Base-by-base conservation (phyloP, 2,329 filamentous ascomycete genomes). In the Fusarium metavorans region DNA sequence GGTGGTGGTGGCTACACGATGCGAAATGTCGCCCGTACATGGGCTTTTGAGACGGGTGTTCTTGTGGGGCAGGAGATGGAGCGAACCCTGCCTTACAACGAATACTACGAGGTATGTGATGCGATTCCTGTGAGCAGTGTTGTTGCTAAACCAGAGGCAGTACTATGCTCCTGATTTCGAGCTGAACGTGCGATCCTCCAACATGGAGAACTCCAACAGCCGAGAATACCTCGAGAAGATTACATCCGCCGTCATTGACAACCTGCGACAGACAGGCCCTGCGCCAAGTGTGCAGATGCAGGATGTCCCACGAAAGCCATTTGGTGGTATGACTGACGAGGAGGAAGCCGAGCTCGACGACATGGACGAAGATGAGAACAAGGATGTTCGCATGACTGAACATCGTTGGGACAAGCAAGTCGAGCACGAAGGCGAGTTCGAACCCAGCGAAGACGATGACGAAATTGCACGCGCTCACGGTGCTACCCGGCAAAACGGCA, bases 1-100 rank as follows among this genome's bases (percentile, higher is more conserved):
- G 97, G 97, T 35, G 97, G 97, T 18, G 97, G 97, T 73, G 97
- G 97, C 57, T 99, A 99, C 84, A 99, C 97, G 1, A 97, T 97
- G 83, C 93, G 97, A 73, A 99, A 99, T 76, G 97, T 99, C 13
- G 96, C 97, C 20, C 93, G 97, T 59, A 97, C 96, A 6, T 99
- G 97, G 97, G 95, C 95, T 8, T 97, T 96, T 82, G 97, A 99
- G 84, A 99, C 97, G 2, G 96, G 96, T 75, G 89, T 95, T 68
- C 88, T 98, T 10, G 94, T 98, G 23, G 94, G 94, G 32, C 91
- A 95, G 70, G 89, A 94, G 34, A 94, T 98, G 89, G 89, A 91
- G 13, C 89, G 93, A 6, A 92, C 94, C n/a, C 88, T 98, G 45
- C 96, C 96, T 1, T 98, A 95, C 83, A 98, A 98, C 74, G 96